Evolutionary conservation across 78 protist species (phyloP).

Genomic region (Dictyostelium intermedium): DNA sequence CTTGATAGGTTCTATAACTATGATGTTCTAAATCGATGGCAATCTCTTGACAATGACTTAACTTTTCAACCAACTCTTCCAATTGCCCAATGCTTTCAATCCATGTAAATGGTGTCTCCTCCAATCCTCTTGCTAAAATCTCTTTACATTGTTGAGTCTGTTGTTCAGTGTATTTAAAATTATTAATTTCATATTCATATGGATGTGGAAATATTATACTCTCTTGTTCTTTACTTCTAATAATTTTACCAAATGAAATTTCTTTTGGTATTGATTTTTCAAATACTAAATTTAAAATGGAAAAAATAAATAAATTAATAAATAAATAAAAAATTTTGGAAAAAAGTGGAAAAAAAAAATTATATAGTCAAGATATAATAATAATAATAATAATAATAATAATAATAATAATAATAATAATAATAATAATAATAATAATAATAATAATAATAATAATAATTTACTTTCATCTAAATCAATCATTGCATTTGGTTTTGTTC

Average conservation of each 20-base stretch:
- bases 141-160: constrained; percentile 48
- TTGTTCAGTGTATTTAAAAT: neutral
- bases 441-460: neutral
- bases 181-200: constrained; percentile 67
- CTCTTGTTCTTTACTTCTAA: constrained; percentile 67
- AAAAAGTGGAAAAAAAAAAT: no score
- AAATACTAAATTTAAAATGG: constrained; percentile 16
- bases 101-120: constrained; percentile 75
- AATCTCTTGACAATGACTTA: constrained; percentile 73
- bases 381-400: neutral
- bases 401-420: no score
- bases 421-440: no score
- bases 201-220: constrained; percentile 82
- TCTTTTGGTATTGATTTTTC: neutral
- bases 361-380: no score
- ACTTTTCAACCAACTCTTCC: constrained; percentile 24
- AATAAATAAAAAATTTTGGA: no score
- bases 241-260: constrained; percentile 37
- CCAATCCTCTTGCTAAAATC: constrained; percentile 42
- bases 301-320: neutral
- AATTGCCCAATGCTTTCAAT: constrained; percentile 75
- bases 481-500: constrained; percentile 85
- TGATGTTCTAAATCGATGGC: constrained; percentile 97
- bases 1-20: constrained; percentile 92
- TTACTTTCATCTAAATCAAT: constrained; percentile 15